These are phyloP conservation scores for Leucocoprinus sp. DNA, from an alignment of 768 basidiomycete genomes.

Conservation along the genomic window DNA sequence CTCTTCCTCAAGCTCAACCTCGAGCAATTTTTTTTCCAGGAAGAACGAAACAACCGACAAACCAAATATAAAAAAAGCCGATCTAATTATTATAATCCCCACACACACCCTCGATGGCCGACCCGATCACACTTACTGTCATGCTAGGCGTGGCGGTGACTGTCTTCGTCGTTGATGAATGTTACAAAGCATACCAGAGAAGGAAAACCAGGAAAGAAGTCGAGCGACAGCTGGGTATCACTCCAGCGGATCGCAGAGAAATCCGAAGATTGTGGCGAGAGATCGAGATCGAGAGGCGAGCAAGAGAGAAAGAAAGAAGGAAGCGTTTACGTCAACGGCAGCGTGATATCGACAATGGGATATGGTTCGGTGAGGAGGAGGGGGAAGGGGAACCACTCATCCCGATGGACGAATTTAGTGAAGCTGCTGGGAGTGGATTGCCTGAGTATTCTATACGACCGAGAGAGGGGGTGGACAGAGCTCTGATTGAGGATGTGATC, in stretches of 20 bases:
- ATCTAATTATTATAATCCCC: too few relatives aligned
- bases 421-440: neutral
- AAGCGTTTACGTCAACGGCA: neutral
- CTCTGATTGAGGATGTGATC: neutral
- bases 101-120: neutral
- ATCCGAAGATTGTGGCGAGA: neutral
- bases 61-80: too few relatives aligned
- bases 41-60: too few relatives aligned
- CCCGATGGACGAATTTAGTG: neutral
- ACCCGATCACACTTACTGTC: slow-evolving; percentile 1
- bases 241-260: neutral
- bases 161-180: slow-evolving; percentile 5
- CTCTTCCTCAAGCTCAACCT: neutral
- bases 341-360: neutral
- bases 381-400: neutral
- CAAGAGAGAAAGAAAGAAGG: neutral
- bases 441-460: slow-evolving; percentile 3
- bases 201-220: neutral
- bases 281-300: neutral
- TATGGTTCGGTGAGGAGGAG: neutral
- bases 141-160: slow-evolving; percentile 5
- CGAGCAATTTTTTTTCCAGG: too few relatives aligned
- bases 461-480: neutral
- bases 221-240: neutral
- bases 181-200: slow-evolving; percentile 1